These are phyloP conservation scores for Ganoderma lingzhi DNA, from an alignment of 1,284 basidiomycete species.

Conservation along the genomic window DNA sequence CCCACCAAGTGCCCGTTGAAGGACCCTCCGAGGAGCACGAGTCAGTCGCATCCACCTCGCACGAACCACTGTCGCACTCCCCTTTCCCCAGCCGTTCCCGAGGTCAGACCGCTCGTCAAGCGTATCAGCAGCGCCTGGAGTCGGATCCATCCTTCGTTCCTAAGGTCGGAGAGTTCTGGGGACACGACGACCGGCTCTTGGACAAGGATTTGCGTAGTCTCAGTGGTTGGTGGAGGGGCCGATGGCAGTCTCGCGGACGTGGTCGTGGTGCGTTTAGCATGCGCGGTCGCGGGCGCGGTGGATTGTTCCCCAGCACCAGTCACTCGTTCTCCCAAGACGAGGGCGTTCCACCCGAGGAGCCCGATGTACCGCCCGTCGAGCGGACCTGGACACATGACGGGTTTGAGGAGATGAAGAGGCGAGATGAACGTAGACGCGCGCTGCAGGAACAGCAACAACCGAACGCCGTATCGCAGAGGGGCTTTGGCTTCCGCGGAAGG, in stretches of 20 bases:
- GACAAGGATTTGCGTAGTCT: slow-evolving; percentile 79
- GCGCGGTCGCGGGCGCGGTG: slow-evolving; percentile 61
- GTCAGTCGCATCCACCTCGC: slow-evolving; percentile 40
- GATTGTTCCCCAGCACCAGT: slow-evolving; percentile 41
- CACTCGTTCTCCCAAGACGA: slow-evolving; percentile 28
- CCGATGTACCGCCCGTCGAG: slow-evolving; percentile 65
- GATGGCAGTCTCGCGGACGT: slow-evolving; percentile 74
- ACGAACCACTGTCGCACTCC: slow-evolving; percentile 26
- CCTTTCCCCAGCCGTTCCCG: slow-evolving; percentile 44
- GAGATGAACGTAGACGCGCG: slow-evolving; percentile 65
- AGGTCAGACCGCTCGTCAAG: slow-evolving; percentile 73
- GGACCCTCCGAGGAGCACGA: slow-evolving; percentile 37
- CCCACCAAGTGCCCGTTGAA: slow-evolving; percentile 20
- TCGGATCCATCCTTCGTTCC: slow-evolving; percentile 88
- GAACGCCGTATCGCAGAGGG: slow-evolving; percentile 43
- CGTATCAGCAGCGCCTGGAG: slow-evolving; percentile 79
- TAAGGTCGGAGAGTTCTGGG: slow-evolving; percentile 90
- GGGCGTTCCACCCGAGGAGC: slow-evolving; percentile 26
- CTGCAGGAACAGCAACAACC: slow-evolving; percentile 35
- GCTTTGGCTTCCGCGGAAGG: slow-evolving; percentile 46
- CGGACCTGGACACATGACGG: slow-evolving; percentile 83
- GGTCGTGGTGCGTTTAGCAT: slow-evolving; percentile 58
- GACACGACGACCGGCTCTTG: slow-evolving; percentile 86
- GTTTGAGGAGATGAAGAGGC: slow-evolving; percentile 82
- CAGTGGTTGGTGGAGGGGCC: slow-evolving; percentile 84